Evolutionary conservation across 1,284 basidiomycete species (phyloP), one percentile per base, ranked within the genome.

Genomic region (Pisolithus thermaeus): DNA sequence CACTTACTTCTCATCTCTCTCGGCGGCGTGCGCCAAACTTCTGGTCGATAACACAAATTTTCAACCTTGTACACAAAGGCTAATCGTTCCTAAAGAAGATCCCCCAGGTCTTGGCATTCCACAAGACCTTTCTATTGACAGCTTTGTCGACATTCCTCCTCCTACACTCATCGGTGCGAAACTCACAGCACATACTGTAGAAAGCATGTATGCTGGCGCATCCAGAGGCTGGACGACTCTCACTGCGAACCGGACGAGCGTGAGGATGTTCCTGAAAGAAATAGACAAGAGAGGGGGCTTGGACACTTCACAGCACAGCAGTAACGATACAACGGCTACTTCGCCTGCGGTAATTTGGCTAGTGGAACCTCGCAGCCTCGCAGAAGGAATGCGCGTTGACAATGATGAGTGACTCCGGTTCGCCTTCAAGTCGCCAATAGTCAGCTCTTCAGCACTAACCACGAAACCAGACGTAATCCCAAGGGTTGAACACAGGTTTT

Each of bases 171-270:
- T n/a, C 42, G 18, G 27, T 43, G 16, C 18, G 77, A 82, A 11
- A 68, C 69, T 20, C 27, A 66, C 56, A 3, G 47, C 74, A 8
- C 87, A 89, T 59, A 90, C 86, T 0, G 78, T 85, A 14, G 75
- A 81, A 50, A 86, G 83, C 56, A 71, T 89, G 70, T 71, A 84
- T 9, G 79, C 79, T 65, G 90, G 89, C 23, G 81, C 85, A 0
- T 70, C 68, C 38, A 72, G 80, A 30, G 83, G 85, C 1, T 86
- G 88, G 84, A 92, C 90, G 51, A 92, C 87, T 20, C 70, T 92
- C 45, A 90, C 87, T 5, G 87, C 88, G 18, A 92, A 92, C 57
- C 79, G 80, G 58, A 78, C 84, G 32, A 89, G 89, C 56, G 80
- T 91, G 28, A 83, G 79, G 62, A 81, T 84, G n/a, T 73, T 92